Evolutionary conservation across 805 yeast species (phyloP), one percentile per base, ranked within the genome.

Genomic region (Yamadazyma nakazawae): DNA sequence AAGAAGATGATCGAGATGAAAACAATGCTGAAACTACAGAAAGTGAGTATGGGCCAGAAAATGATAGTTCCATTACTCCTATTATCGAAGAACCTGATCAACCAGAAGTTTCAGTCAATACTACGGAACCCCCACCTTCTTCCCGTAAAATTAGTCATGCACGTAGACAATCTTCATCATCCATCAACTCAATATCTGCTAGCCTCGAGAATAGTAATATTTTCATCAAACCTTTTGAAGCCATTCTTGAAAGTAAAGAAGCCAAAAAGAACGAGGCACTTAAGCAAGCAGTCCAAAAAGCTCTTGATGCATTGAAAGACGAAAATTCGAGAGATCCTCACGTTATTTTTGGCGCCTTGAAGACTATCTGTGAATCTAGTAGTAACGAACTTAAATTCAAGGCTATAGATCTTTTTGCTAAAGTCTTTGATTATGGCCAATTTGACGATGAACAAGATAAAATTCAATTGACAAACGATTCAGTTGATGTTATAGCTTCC

Each of bases 401-500:
- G 38, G 89, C 97, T 0, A 73, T 92, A 53, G 97, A 92, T 61
- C 79, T 92, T 52, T 78, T 94, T 47, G 87, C 96, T 45, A 94
- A 91, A 63, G 74, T 90, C 16, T 88, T 91, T 63, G 86, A 95
- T n/a, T 88, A 88, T 61, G 85, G 89, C 32, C 79, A 84, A 44
- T 85, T 91, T 58, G 87, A 77, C 47, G 75, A 79, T 37, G 74
- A 80, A 19, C 62, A 71, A 18, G 83, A 81, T 16, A 78, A 78
- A 40, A 74, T 81, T 16, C 75, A 76, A 18, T 60, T 88, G 50
- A 82, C 94, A 26, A 94, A 88, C 61, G 85, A 86, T 19, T 89
- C 96, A 0, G 86, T 92, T 36, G 85, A 85, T 53, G 86, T 90
- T 13, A 87, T 91, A 18, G 80, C 94, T 19, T 81, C 84, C 21